Percentiles rank a stretch among this genome's conserved stretches.
Conservation (phyloP, 2,329 filamentous ascomycete species). For the Alternaria consortialis region DNA sequence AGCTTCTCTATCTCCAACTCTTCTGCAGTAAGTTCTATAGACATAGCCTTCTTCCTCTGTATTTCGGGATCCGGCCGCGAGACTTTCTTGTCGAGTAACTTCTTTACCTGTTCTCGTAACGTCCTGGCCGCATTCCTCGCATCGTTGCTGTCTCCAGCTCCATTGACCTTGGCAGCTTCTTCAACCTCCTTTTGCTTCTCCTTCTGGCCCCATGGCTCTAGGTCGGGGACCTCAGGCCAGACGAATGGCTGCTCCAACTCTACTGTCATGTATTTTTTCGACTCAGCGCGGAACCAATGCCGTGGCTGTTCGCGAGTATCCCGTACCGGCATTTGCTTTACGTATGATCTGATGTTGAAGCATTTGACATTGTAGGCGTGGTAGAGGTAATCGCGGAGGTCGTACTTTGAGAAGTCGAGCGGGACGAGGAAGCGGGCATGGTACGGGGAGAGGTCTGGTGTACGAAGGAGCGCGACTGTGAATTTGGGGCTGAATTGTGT, state of each 20-base stretch:
- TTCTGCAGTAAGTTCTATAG: slow-evolving; percentile 7
- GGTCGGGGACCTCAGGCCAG: slow-evolving; percentile 76
- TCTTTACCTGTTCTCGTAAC: slow-evolving; percentile 39
- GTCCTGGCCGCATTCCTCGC: slow-evolving; percentile 27
- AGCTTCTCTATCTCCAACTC: slow-evolving; percentile 13
- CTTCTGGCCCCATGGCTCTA: slow-evolving; percentile 55
- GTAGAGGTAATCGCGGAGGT: slow-evolving; percentile 93
- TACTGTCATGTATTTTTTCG: slow-evolving; percentile 92
- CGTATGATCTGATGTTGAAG: slow-evolving; percentile 76
- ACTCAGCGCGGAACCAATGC: slow-evolving; percentile 73
- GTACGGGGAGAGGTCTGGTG: slow-evolving; percentile 74
- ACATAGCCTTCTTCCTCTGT: slow-evolving; percentile 2
- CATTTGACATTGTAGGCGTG: slow-evolving; percentile 81
- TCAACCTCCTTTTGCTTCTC: slow-evolving; percentile 52
- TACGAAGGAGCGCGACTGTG: slow-evolving; percentile 79
- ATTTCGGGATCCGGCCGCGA: slow-evolving; percentile 8
- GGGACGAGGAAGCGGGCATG: slow-evolving; percentile 92
- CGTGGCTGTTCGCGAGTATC: slow-evolving; percentile 60
- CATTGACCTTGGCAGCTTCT: slow-evolving; percentile 15
- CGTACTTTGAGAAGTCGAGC: slow-evolving; percentile 92
- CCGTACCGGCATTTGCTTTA: slow-evolving; percentile 73
- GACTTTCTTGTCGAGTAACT: slow-evolving; percentile 33
- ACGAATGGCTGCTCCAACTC: slow-evolving; percentile 88
- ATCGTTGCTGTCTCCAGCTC: slow-evolving; percentile 12
- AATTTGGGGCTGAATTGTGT: slow-evolving; percentile 74